phyloP scores from a whole-genome alignment of 2,329 filamentous ascomycete species.

The Tympanopsis confertula region DNA sequence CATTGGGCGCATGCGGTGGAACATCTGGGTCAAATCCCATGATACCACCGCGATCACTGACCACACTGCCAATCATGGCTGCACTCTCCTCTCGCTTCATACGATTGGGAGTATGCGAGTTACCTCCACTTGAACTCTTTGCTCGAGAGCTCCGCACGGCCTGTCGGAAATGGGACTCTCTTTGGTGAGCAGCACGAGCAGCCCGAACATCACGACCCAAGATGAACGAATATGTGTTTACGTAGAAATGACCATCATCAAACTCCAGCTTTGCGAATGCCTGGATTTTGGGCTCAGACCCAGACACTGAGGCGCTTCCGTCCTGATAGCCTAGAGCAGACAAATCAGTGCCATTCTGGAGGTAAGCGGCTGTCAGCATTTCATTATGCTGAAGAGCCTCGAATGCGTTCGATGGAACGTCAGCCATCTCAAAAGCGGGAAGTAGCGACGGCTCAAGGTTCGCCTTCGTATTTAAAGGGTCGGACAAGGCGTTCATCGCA shows the following conservation, averaged over 20 bases:
- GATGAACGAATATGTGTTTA: constrained; percentile 49
- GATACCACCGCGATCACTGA: constrained; percentile 43
- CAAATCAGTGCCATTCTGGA: constrained; percentile 19
- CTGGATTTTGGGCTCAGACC: constrained; percentile 26
- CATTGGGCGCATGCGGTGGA: constrained; percentile 19
- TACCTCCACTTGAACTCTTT: constrained; percentile 31
- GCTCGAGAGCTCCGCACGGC: constrained; percentile 20
- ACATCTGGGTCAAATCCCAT: constrained; percentile 32
- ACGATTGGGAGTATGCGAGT: constrained; percentile 29
- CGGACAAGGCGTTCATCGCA: not conserved
- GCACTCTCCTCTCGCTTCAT: constrained; percentile 26
- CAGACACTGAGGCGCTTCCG: constrained; percentile 19
- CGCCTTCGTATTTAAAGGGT: not conserved
- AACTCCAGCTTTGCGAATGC: constrained; percentile 55
- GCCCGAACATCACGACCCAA: constrained; percentile 49
- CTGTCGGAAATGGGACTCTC: constrained; percentile 26
- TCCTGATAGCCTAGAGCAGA: constrained; percentile 18
- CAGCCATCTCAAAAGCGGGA: constrained; percentile 16
- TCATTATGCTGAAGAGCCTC: constrained; percentile 24
- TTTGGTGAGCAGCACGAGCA: constrained; percentile 28
- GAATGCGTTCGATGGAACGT: constrained; percentile 17
- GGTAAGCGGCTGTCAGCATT: constrained; percentile 21
- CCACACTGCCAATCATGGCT: constrained; percentile 32
- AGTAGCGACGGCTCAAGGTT: not conserved
- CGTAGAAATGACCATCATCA: constrained; percentile 53